A percentile compares a stretch with the other conserved stretches of the same genome.
These are phyloP conservation scores for Cystofilobasidium macerans DNA, from an alignment of 768 basidiomycete species.

Conservation along the genomic window DNA sequence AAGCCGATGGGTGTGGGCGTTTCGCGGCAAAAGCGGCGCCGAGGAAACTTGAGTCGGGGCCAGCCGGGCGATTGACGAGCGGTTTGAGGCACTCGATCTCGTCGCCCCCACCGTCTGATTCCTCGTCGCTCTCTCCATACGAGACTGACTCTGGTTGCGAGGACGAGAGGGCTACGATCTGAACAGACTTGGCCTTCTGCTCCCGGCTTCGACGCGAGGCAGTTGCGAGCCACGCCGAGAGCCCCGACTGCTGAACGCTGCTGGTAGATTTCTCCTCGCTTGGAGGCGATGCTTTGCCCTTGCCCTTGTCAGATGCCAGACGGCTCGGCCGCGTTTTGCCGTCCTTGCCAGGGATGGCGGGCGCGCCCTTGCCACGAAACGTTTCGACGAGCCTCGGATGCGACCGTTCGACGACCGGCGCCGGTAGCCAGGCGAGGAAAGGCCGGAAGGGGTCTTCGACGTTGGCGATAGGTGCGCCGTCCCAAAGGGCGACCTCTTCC, in stretches of 20 bases:
- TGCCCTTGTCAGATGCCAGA: not conserved
- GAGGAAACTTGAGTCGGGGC: not conserved
- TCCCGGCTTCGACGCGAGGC: no score
- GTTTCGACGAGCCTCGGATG: not conserved
- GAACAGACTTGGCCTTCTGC: not conserved
- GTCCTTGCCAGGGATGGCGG: not conserved
- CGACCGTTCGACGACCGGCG: not conserved
- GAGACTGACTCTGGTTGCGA: not conserved
- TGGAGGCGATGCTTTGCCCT: not conserved
- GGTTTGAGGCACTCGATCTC: not conserved
- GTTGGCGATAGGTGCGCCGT: not conserved
- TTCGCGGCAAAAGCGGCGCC: no score
- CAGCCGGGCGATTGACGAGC: not conserved
- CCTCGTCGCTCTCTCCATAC: no score
- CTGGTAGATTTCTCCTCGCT: not conserved
- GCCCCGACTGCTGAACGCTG: not conserved
- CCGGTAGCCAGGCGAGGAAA: constrained; percentile 2
- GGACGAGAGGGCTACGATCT: not conserved
- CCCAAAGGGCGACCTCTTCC: not conserved
- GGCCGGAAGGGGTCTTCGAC: constrained; percentile 8
- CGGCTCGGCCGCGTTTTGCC: not conserved
- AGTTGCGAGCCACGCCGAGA: not conserved
- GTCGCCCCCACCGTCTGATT: not conserved
- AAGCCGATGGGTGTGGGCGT: not conserved
- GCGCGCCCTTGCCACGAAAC: not conserved